phyloP scores from a whole-genome alignment of 2,329 filamentous ascomycete genomes.

The Pseudocercospora cruenta region DNA sequence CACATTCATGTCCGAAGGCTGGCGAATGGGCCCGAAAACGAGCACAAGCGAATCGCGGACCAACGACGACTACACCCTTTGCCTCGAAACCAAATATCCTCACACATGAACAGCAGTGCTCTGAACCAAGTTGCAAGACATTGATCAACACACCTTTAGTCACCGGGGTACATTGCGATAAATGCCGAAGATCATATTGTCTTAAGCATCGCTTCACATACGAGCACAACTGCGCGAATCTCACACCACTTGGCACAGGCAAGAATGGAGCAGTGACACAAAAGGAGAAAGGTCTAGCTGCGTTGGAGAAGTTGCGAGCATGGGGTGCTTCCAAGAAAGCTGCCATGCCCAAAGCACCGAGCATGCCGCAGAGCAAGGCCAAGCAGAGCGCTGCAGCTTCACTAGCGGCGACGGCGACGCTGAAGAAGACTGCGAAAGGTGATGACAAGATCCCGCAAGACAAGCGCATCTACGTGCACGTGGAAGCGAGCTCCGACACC shows the following conservation, averaged over 20 bases:
- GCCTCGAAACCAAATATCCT: constrained; percentile 59
- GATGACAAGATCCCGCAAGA: constrained; percentile 78
- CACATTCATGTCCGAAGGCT: constrained; percentile 69
- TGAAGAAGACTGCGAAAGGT: constrained; percentile 89
- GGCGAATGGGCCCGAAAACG: constrained; percentile 63
- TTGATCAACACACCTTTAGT: constrained; percentile 69
- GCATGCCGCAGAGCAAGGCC: constrained; percentile 59
- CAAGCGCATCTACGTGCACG: constrained; percentile 86
- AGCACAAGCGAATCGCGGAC: constrained; percentile 42
- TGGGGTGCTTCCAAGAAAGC: constrained; percentile 74
- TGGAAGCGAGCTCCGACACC: constrained; percentile 87
- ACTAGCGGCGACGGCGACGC: constrained; percentile 69
- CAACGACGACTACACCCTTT: constrained; percentile 30
- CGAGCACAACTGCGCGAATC: constrained; percentile 81
- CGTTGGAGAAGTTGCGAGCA: constrained; percentile 74
- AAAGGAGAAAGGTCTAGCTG: constrained; percentile 69
- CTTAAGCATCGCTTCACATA: constrained; percentile 75
- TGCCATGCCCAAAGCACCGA: constrained; percentile 37
- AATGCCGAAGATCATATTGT: constrained; percentile 75
- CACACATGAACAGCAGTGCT: constrained; percentile 70
- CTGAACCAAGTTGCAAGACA: constrained; percentile 68
- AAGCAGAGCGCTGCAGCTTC: constrained; percentile 64
- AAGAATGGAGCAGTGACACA: constrained; percentile 49
- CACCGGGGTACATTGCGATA: constrained; percentile 71
- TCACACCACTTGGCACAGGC: constrained; percentile 63